Evolutionary conservation across 2,329 filamentous ascomycete genomes (phyloP).

Genomic region (Cordyceps militaris): DNA sequence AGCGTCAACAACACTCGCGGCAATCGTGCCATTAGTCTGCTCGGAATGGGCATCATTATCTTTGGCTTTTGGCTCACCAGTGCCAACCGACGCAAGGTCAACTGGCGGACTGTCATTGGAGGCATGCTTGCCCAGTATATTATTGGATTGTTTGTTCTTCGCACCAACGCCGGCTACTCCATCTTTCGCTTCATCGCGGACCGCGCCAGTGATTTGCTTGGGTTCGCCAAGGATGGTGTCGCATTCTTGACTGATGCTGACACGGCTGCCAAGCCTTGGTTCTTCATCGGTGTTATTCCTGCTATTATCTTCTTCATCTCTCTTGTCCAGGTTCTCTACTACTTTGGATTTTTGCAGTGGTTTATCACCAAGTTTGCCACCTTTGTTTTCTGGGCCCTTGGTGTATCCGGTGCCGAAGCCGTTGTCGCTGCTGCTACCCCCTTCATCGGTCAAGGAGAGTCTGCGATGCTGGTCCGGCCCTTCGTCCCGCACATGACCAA

Average conservation of each 20-base stretch:
- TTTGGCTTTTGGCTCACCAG: conserved; percentile 63
- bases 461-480: conserved; percentile 82
- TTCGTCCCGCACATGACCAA: conserved; percentile 80
- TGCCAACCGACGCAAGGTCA: conserved; percentile 53
- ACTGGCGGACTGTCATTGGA: conserved; percentile 77
- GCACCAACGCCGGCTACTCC: conserved; percentile 73
- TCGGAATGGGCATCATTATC: conserved; percentile 69
- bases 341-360: conserved; percentile 79
- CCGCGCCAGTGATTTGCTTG: conserved; percentile 65
- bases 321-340: conserved; percentile 80
- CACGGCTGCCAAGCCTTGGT: conserved; percentile 51
- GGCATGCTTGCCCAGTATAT: conserved; percentile 87
- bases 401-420: conserved; percentile 85
- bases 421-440: conserved; percentile 88
- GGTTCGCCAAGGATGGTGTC: conserved; percentile 68
- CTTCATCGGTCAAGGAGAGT: conserved; percentile 92
- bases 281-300: conserved; percentile 74
- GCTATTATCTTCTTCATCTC: conserved; percentile 96
- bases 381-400: conserved; percentile 87
- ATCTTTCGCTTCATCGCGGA: conserved; percentile 86
- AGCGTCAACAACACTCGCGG: conserved; percentile 67
- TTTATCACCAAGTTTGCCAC: conserved; percentile 79
- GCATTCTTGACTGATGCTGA: conserved; percentile 50
- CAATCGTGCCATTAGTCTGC: conserved; percentile 74
- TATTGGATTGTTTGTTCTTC: conserved; percentile 79